Base-by-base conservation (phyloP, 805 yeast species). In the Teunomyces cretensis region DNA sequence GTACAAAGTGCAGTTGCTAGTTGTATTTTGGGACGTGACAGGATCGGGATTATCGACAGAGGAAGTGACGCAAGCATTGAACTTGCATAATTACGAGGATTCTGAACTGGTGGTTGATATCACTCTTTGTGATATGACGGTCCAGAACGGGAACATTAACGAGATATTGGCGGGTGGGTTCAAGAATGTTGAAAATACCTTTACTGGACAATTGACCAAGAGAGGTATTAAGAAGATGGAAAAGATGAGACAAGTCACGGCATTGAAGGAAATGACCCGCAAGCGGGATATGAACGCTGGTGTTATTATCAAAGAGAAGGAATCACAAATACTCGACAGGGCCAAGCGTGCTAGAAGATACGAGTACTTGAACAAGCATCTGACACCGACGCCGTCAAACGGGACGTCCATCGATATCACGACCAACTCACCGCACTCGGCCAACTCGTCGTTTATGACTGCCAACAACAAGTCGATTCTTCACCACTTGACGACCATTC, bases 21-120 rank as follows among this genome's bases (percentile, higher is more conserved):
- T 78, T 4, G 39, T 77, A 12, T 68, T 58, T 46, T 78, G 81
- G 81, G 74, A 70, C 47, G 46, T 50, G 2, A 51, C 55, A 4
- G 50, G 56, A 11, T 43, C 61, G 6, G 52, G 45, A 2, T 28
- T 65, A 15, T 28, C 39, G 9, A 12, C 33, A 1, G 52, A 43
- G 2, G 53, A 56, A 16, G 54, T 65, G 11, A 14, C 42, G 2
- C 41, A 51, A 8, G 14, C 45, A 2, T 54, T 71, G 19, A 42
- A 51, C 2, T 31, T 60, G 2, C 43, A 47, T 2, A 46, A 50
- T 11, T 43, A 48, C 16, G 19, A 24, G 6, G 15, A 43, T 8
- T 30, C 44, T 1, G 55, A 52, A 14, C 48, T 53, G 15, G 46
- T 67, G 3, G 44, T 53, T n/a, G 53, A 53, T 26, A 49, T 72